These are phyloP conservation scores for Lasiodiplodia theobromae DNA, from an alignment of 2,329 filamentous ascomycete species.

Conservation along the genomic window DNA sequence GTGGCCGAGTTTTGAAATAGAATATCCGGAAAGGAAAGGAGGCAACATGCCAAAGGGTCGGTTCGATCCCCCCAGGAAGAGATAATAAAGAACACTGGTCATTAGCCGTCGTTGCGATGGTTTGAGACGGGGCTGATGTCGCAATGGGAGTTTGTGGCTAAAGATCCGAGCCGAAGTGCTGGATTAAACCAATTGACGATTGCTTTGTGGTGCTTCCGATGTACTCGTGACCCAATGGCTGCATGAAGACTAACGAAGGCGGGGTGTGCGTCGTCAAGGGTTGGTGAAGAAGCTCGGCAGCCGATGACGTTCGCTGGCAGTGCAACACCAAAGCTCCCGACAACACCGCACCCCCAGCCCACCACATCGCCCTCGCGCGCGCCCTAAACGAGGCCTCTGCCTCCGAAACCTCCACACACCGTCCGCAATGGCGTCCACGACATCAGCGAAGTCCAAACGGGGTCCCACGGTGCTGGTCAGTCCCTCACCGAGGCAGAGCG, in stretches of 20 bases:
- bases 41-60: background rate
- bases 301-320: background rate
- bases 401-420: background rate
- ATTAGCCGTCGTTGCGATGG: too few relatives aligned
- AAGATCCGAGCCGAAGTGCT: too few relatives aligned
- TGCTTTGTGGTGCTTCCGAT: background rate
- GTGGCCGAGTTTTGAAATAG: too few relatives aligned
- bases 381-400: slow-evolving; percentile 1
- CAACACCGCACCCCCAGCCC: background rate
- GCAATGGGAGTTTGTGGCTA: too few relatives aligned
- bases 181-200: background rate
- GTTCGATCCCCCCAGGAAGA: too few relatives aligned
- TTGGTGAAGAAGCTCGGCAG: background rate
- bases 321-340: slow-evolving; percentile 10
- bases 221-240: background rate
- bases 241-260: background rate
- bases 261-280: background rate
- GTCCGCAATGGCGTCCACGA: slow-evolving; percentile 27
- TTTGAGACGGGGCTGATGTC: too few relatives aligned
- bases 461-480: slow-evolving; percentile 68
- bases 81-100: too few relatives aligned
- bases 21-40: background rate
- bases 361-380: background rate
- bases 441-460: slow-evolving; percentile 52
- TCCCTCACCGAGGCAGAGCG: slow-evolving; percentile 30